phyloP scores from a whole-genome alignment of 148 eudicot species.

The Chenopodium berlandieri region DNA sequence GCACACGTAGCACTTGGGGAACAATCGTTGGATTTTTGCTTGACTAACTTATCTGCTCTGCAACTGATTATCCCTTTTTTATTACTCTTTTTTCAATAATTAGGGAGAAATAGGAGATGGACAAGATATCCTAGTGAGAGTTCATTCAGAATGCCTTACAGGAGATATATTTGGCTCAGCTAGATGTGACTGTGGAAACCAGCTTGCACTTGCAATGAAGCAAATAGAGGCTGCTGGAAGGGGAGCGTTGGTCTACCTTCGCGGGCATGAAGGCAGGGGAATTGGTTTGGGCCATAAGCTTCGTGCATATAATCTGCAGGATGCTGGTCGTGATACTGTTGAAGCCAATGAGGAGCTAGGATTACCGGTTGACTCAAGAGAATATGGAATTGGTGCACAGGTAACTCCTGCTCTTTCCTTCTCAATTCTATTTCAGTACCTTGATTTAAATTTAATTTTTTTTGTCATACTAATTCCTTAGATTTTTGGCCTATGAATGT shows the following conservation, averaged over 20 bases:
- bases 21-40: neutral
- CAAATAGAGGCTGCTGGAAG: conserved; percentile 44
- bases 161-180: conserved; percentile 50
- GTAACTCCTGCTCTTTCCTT: conserved; percentile 14
- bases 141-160: conserved; percentile 54
- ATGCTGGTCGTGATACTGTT: conserved; percentile 51
- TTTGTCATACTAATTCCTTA: neutral
- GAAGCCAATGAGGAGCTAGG: conserved; percentile 52
- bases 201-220: conserved; percentile 50
- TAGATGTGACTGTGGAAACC: conserved; percentile 48
- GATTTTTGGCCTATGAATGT: neutral
- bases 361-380: conserved; percentile 46
- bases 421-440: neutral
- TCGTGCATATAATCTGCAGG: conserved; percentile 49
- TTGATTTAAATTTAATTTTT: neutral
- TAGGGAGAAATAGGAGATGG: conserved; percentile 95
- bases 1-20: neutral
- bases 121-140: conserved; percentile 77
- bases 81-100: neutral
- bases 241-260: conserved; percentile 47
- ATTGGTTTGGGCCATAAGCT: conserved; percentile 52
- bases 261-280: conserved; percentile 51
- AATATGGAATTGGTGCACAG: conserved; percentile 55
- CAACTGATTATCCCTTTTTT: neutral
- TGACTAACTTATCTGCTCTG: neutral